Evolutionary conservation across 164 flowering plant genomes (phyloP).

Genomic region (Piper betle): DNA sequence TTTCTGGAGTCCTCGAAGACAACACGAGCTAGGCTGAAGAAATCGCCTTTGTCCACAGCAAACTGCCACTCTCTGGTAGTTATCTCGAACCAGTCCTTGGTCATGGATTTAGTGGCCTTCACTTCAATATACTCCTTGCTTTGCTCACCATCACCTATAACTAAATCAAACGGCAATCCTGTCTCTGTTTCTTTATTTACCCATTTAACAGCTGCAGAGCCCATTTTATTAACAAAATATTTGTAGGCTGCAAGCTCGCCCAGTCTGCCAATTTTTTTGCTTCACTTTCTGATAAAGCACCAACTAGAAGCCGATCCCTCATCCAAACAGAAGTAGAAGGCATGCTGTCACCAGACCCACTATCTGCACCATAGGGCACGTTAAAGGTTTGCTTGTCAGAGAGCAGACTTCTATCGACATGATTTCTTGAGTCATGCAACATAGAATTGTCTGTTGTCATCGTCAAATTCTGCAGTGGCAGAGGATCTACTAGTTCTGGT

Average conservation of each 20-base stretch:
- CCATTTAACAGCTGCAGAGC: constrained; percentile 44
- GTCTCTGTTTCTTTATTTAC: constrained; percentile 63
- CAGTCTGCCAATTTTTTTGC: constrained; percentile 46
- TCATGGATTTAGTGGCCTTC: constrained; percentile 59
- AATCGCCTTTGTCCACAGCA: constrained; percentile 65
- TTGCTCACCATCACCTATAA: constrained; percentile 27
- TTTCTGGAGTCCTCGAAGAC: constrained; percentile 23
- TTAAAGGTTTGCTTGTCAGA: constrained; percentile 5
- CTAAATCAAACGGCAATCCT: constrained; percentile 73
- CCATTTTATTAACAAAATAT: constrained; percentile 33
- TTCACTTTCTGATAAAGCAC: constrained; percentile 29
- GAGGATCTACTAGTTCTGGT: constrained; percentile 6
- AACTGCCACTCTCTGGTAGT: constrained; percentile 75
- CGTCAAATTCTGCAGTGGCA: constrained; percentile 9
- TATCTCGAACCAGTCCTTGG: constrained; percentile 76
- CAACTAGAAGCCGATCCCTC: constrained; percentile 32
- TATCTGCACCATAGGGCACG: constrained; percentile 15
- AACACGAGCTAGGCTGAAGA: constrained; percentile 67
- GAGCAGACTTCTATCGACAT: constrained; percentile 3
- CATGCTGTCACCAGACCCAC: constrained; percentile 2
- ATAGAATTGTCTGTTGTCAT: constrained; percentile 10
- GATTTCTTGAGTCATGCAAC: constrained; percentile 1
- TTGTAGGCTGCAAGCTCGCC: constrained; percentile 71
- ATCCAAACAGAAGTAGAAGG: constrained; percentile 10
- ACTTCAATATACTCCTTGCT: constrained; percentile 65